Percentiles rank a stretch among this genome's conserved stretches.
These are phyloP conservation scores for Chaetomium tenue DNA, from an alignment of 495 filamentous ascomycete species.

Conservation along the genomic window DNA sequence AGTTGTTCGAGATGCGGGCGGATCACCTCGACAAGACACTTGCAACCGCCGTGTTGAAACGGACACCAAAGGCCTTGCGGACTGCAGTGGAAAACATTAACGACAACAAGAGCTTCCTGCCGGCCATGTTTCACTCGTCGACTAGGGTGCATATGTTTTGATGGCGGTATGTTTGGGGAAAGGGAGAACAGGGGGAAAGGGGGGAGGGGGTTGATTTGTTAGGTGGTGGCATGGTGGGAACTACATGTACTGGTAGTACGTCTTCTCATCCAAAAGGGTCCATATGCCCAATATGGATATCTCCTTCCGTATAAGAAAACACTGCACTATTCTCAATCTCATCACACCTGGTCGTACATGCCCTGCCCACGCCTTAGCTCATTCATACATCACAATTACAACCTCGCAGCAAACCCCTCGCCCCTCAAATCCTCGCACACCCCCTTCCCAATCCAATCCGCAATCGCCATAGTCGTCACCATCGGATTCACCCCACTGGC, in stretches of 20 bases:
- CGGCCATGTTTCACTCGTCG: slow-evolving; percentile 26
- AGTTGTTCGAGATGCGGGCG: slow-evolving; percentile 35
- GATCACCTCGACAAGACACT: slow-evolving; percentile 36
- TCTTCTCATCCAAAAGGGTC: too few species aligned
- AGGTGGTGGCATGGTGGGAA: too few species aligned
- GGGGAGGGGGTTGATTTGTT: too few species aligned
- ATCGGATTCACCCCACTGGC: slow-evolving; percentile 93
- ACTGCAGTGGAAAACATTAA: slow-evolving; percentile 40
- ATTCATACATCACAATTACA: background rate
- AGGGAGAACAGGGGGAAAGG: background rate
- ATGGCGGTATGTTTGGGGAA: background rate
- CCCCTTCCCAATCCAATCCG: slow-evolving; percentile 59
- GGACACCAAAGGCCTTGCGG: slow-evolving; percentile 35
- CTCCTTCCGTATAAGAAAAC: too few species aligned
- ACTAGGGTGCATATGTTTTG: slow-evolving; percentile 24
- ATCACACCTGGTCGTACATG: background rate
- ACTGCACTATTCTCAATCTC: background rate
- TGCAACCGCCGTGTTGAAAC: slow-evolving; percentile 37
- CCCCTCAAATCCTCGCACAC: slow-evolving; percentile 44
- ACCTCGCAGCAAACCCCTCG: slow-evolving; percentile 7
- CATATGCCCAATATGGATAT: too few species aligned
- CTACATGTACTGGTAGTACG: too few species aligned
- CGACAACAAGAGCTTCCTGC: slow-evolving; percentile 41
- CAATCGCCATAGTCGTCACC: slow-evolving; percentile 86
- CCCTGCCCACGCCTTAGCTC: too few species aligned